Evolutionary conservation across 176 grass and related monocot genomes (phyloP).

Genomic region (Cocos nucifera): DNA sequence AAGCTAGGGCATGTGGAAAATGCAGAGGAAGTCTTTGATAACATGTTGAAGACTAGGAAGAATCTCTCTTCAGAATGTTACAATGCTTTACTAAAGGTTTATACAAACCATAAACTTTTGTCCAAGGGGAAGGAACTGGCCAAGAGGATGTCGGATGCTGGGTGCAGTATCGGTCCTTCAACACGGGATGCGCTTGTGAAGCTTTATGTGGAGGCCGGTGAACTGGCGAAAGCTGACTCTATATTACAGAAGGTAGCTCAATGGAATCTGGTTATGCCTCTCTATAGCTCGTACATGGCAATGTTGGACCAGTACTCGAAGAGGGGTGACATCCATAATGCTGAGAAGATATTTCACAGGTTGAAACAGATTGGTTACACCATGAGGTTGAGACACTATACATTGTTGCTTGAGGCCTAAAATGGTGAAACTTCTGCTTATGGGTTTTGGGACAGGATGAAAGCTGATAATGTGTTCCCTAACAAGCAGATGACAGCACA

Average conservation of each 20-base stretch:
- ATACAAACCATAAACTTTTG: conserved; percentile 14
- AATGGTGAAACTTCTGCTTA: conserved; percentile 21
- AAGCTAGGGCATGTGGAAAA: conserved; percentile 7
- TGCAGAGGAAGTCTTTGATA: conserved; percentile 17
- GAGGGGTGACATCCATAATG: conserved; percentile 18
- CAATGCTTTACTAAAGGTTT: conserved; percentile 13
- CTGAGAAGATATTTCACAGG: conserved; percentile 25
- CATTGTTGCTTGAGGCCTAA: conserved; percentile 13
- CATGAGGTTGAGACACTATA: conserved; percentile 17
- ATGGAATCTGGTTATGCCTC: neutral
- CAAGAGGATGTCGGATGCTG: conserved; percentile 14
- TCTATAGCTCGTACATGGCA: conserved; percentile 11
- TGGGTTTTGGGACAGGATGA: conserved; percentile 26
- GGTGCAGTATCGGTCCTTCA: conserved; percentile 15
- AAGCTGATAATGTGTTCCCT: conserved; percentile 19
- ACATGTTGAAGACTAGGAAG: conserved; percentile 16
- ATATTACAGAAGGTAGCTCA: conserved; percentile 9
- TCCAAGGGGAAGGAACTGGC: conserved; percentile 17
- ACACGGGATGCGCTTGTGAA: conserved; percentile 21
- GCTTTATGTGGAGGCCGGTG: conserved; percentile 11
- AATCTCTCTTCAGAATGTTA: conserved; percentile 6
- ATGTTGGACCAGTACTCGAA: conserved; percentile 1
- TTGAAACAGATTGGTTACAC: conserved; percentile 6
- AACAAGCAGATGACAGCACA: conserved; percentile 8
- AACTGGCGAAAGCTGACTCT: conserved; percentile 15